phyloP scores from a whole-genome alignment of 2,329 filamentous ascomycete genomes.

The Calonectria montana region DNA sequence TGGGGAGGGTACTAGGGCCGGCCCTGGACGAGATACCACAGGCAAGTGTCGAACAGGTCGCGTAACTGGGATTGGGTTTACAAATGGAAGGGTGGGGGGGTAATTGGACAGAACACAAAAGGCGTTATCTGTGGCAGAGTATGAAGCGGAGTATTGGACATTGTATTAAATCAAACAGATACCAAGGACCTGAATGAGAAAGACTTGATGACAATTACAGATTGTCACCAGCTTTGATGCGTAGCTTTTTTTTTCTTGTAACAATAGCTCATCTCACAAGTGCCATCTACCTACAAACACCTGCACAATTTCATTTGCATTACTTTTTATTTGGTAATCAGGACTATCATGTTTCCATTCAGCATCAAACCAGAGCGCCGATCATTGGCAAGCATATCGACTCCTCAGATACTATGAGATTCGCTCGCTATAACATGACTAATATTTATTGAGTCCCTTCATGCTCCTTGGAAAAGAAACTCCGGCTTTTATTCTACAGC shows the following conservation, averaged over 20 bases:
- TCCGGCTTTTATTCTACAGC: conserved; percentile 50
- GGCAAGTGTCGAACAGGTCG: not conserved
- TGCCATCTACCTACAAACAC: too few species aligned
- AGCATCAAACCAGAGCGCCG: not conserved
- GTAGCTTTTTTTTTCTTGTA: not conserved
- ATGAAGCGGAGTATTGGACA: conserved; percentile 1
- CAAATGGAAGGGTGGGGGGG: not conserved
- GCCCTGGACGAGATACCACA: conserved; percentile 29
- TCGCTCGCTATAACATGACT: not conserved
- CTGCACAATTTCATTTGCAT: too few species aligned
- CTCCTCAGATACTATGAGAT: not conserved
- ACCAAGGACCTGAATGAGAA: not conserved
- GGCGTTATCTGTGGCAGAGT: not conserved
- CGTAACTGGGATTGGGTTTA: not conserved
- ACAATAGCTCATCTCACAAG: too few species aligned
- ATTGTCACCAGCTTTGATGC: not conserved
- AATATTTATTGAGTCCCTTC: not conserved
- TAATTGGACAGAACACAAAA: conserved; percentile 2
- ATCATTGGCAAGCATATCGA: not conserved
- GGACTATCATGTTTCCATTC: not conserved
- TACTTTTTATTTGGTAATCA: not conserved
- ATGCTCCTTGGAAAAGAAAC: not conserved
- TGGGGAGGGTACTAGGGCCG: conserved; percentile 52
- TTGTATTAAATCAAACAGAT: not conserved
- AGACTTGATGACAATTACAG: not conserved